Evolutionary conservation across 2,329 filamentous ascomycete species (phyloP).

Genomic region (Stagonosporopsis tanaceti): DNA sequence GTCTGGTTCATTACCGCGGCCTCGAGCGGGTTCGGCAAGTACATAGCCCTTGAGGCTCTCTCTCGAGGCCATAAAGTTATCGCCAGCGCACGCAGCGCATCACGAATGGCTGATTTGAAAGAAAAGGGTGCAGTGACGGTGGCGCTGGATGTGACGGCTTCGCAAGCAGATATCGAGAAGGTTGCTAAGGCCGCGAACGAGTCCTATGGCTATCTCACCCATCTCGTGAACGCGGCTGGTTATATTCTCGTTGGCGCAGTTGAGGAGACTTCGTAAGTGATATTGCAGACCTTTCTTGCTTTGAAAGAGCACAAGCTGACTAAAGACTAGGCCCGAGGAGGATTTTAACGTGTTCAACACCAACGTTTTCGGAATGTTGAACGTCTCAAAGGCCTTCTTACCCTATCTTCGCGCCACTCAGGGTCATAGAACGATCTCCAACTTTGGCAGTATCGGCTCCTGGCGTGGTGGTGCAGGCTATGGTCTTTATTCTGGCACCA

Average conservation of each 20-base stretch:
- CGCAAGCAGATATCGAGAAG: conserved; percentile 45
- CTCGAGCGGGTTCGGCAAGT: conserved; percentile 57
- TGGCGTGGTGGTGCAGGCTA: conserved; percentile 51
- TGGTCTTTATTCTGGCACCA: conserved; percentile 58
- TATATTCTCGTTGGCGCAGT: conserved; percentile 56
- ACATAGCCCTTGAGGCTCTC: conserved; percentile 55
- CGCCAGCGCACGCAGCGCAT: conserved; percentile 55
- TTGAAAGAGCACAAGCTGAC: conserved; percentile 20
- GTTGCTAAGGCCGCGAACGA: conserved; percentile 49
- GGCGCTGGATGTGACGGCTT: conserved; percentile 53
- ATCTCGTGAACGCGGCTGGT: conserved; percentile 59
- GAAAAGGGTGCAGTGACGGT: conserved; percentile 47
- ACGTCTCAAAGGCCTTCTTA: conserved; percentile 58
- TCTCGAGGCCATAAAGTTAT: conserved; percentile 58
- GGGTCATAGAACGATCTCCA: conserved; percentile 55
- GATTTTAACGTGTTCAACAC: conserved; percentile 57
- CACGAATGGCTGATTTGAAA: conserved; percentile 47
- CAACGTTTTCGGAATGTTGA: conserved; percentile 63
- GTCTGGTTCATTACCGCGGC: conserved; percentile 62
- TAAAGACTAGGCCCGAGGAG: conserved; percentile 49
- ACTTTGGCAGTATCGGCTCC: conserved; percentile 58
- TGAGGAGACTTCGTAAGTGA: conserved; percentile 54
- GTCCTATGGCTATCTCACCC: conserved; percentile 54
- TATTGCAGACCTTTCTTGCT: too few relatives aligned
- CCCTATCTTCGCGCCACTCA: conserved; percentile 56